Evolutionary conservation across 1,139 yeast genomes (phyloP), one percentile per base, ranked within the genome.

Genomic region (Groenewaldozyma sp.): DNA sequence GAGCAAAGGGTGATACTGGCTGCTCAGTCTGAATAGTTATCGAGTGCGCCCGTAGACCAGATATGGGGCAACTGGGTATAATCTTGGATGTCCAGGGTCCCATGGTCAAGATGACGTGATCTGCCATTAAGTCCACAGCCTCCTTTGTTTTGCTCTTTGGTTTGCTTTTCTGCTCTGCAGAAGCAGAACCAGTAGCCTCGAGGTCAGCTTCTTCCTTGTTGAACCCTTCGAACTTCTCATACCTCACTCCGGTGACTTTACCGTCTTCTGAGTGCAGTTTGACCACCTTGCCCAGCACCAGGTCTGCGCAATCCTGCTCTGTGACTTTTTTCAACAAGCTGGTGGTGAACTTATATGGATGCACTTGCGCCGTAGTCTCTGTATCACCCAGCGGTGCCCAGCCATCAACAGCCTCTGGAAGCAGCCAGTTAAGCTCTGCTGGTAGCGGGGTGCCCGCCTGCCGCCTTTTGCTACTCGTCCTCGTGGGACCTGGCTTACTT

Each of bases 11-110:
- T 11, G 94, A 76, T 19, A 91, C 94, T 18, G 58, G 64, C 27
- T 56, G 50, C 44, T 78, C 74, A 3, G 97, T 96, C 37, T 84
- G 76, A 38, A 91, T 75, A 2, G 96, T 88, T 55, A 91, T 88
- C 24, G 96, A 84, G 63, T 91, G 97, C 1, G 97, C 97, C 49
- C 96, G 70, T 46, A 87, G 68, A 2, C 96, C 95, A 3, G 88
- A 77, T 28, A 88, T 86, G 22, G 96, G 97, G 58, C 96, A 87
- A 50, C 82, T 87, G 1, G 94, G 94, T 43, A 88, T 65, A 33
- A 88, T 73, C 53, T 79, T 82, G 1, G 95, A 80, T 2, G 96
- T 87, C 98, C 98, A 88, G 4, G 97, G 97, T 1, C 98, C 98
- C 48, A 84, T 82, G 0, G 94, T 70, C 51, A 88, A 67, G n/a